These are phyloP conservation scores for Wickerhamomyces rabaulensis DNA, from an alignment of 805 yeast species.

Conservation along the genomic window DNA sequence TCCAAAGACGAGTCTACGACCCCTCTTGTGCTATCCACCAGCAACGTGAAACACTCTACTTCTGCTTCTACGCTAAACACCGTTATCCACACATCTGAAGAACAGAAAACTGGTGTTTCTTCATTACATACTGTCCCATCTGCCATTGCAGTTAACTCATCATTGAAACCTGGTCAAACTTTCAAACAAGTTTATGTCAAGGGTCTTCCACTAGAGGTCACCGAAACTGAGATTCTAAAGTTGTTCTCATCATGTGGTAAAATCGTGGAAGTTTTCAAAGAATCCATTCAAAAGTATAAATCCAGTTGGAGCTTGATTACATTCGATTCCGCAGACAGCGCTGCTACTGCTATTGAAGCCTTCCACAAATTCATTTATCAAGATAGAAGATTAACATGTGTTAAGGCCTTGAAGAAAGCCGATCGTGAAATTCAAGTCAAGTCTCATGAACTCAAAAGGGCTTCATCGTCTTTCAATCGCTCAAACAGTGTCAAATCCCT, in stretches of 20 bases:
- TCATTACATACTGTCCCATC: not conserved
- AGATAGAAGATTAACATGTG: conserved; percentile 25
- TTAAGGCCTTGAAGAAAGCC: conserved; percentile 22
- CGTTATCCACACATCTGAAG: conserved; percentile 1
- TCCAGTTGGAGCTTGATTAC: conserved; percentile 44
- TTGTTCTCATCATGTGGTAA: conserved; percentile 44
- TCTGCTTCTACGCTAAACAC: conserved; percentile 5
- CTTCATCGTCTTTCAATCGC: not conserved
- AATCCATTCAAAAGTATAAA: conserved; percentile 30
- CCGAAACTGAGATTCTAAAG: conserved; percentile 35
- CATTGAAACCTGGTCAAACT: not conserved
- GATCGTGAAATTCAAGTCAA: conserved; percentile 13
- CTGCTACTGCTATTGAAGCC: conserved; percentile 35
- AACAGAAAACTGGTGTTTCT: not conserved
- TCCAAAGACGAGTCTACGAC: not conserved
- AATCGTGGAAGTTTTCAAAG: conserved; percentile 49
- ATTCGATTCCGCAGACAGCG: conserved; percentile 39
- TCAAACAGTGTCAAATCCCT: not conserved
- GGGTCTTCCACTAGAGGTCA: conserved; percentile 36
- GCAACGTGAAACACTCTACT: not conserved
- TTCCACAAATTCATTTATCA: conserved; percentile 26
- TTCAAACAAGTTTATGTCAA: conserved; percentile 38
- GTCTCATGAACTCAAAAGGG: not conserved
- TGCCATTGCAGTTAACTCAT: not conserved
- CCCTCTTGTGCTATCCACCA: not conserved